These are phyloP conservation scores for Blastomyces gilchristii DNA, from an alignment of 2,329 filamentous ascomycete species.

Conservation along the genomic window DNA sequence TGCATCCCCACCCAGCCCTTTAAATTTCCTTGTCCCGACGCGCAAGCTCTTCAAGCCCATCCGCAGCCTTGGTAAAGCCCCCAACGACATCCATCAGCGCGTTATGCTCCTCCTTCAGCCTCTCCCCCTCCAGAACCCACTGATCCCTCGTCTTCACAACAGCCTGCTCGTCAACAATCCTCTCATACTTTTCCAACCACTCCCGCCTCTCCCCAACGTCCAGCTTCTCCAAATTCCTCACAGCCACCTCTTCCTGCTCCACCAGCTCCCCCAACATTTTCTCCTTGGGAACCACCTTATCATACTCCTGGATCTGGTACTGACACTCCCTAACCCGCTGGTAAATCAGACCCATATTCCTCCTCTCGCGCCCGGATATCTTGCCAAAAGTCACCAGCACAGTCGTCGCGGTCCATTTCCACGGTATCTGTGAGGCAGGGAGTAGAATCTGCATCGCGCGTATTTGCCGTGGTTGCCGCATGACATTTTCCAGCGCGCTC, in stretches of 20 bases:
- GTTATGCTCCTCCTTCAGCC: constrained; percentile 8
- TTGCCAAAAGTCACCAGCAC: constrained; percentile 22
- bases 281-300: constrained; percentile 9
- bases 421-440: constrained; percentile 18
- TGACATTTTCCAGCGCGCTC: constrained; percentile 18
- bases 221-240: background rate
- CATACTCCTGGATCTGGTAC: constrained; percentile 18
- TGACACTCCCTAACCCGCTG: constrained; percentile 18
- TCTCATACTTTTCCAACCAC: constrained; percentile 7
- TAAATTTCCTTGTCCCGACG: background rate
- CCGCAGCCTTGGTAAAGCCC: background rate
- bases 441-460: constrained; percentile 20
- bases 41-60: background rate
- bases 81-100: constrained; percentile 3
- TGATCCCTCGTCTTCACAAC: constrained; percentile 9
- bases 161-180: constrained; percentile 7
- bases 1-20: background rate
- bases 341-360: constrained; percentile 17
- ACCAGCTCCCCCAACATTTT: constrained; percentile 4
- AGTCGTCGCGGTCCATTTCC: constrained; percentile 24
- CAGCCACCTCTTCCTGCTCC: constrained; percentile 5
- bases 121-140: constrained; percentile 11
- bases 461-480: constrained; percentile 15
- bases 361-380: constrained; percentile 19
- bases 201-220: background rate